These are phyloP conservation scores for Xylaria cubensis DNA, from an alignment of 495 filamentous ascomycete species.

Conservation along the genomic window DNA sequence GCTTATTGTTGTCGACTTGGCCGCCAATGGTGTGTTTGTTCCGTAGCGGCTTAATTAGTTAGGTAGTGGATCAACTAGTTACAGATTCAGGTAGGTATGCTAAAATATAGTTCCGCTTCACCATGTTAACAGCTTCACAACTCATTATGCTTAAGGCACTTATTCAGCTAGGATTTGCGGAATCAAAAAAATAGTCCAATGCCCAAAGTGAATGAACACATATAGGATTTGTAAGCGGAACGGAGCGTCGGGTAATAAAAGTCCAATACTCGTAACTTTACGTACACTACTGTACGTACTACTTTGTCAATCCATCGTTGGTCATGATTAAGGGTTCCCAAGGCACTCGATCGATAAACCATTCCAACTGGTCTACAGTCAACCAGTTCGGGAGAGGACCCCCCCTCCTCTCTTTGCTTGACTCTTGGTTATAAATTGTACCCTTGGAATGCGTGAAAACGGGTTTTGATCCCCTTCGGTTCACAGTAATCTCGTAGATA, in stretches of 20 bases:
- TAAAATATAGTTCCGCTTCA: neutral
- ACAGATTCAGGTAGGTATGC: neutral
- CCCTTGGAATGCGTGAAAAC: conserved; percentile 2
- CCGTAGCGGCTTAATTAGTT: neutral
- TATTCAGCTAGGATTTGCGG: neutral
- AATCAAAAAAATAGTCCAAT: neutral
- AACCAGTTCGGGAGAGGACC: neutral
- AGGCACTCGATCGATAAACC: conserved; percentile 12
- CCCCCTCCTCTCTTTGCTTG: neutral
- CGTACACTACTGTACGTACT: neutral
- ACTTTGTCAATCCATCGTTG: neutral
- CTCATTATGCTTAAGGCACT: neutral
- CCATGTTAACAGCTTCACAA: neutral
- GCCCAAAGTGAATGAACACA: too few species aligned
- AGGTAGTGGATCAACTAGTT: neutral
- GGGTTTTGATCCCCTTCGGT: neutral
- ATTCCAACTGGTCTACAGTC: conserved; percentile 19
- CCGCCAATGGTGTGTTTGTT: neutral
- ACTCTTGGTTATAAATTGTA: neutral
- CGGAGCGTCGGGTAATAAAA: neutral
- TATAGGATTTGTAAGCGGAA: neutral
- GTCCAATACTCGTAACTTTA: neutral
- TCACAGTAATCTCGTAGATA: conserved; percentile 16
- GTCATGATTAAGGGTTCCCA: neutral
- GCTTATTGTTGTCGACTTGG: neutral